Base-by-base conservation (phyloP, 2,329 filamentous ascomycete species). In the Aureobasidium musti region DNA sequence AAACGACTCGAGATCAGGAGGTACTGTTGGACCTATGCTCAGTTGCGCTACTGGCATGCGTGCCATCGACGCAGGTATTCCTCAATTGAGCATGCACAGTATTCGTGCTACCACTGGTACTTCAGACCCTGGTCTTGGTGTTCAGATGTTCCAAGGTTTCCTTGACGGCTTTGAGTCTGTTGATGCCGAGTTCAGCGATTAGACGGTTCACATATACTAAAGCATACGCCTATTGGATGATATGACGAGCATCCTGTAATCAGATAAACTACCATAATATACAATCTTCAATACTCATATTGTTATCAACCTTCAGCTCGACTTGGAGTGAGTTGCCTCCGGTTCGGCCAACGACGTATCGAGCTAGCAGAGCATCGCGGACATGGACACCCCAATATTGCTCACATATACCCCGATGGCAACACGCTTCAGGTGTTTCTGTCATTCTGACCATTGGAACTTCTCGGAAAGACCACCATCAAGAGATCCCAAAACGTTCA, bases 11-110 rank as follows among this genome's bases (percentile, higher is more conserved):
- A 83, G 94, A 65, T 91, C 88, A 74, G 95, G 95, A 35, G 95
- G 95, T 19, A 99, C 95, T 0, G 92, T 98, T n/a, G 95, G 95
- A 0, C 95, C 95, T 0, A 92, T 93, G 86, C 83, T 97, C 41
- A 92, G 88, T 71, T 87, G 89, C 33, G 86, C 85, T 33, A 90
- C 95, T 78, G 94, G 94, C 35, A 88, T 96, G 67, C 82, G 91
- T 61, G 87, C 91, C 0, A 90, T 95, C 57, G 94, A 98, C 76
- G 92, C 91, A 0, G 94, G 94, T 17, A 89, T 98, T 73, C 89
- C 92, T 5, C 94, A 98, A 80, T 79, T 97, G 72, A 94, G 90
- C 74, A 98, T 98, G 94, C 94, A 98, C 78, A 91, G 87, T 63
- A 90, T 98, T 71, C 85, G 94, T 30, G 94, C 94, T 0, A 97